Percentiles rank a stretch among this genome's conserved stretches.
These are phyloP conservation scores for Neopestalotiopsis sp. DNA, from an alignment of 2,329 filamentous ascomycete genomes.

Conservation along the genomic window DNA sequence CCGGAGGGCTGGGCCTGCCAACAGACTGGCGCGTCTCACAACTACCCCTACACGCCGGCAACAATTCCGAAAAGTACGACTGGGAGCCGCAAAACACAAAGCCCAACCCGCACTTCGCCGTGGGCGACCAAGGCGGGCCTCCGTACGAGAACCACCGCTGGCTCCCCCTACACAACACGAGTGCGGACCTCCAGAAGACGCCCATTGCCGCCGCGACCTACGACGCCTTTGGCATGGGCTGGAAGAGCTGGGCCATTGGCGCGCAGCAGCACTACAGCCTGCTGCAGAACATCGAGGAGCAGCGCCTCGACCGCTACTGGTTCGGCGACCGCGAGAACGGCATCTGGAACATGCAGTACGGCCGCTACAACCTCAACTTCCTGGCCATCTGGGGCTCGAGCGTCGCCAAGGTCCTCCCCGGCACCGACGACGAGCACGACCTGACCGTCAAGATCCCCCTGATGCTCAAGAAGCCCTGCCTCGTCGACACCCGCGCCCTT, in stretches of 20 bases:
- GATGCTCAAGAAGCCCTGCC: slow-evolving; percentile 45
- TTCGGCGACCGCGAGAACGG: slow-evolving; percentile 42
- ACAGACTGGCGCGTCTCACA: not conserved
- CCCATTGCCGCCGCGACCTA: slow-evolving; percentile 35
- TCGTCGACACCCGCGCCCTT: slow-evolving; percentile 59
- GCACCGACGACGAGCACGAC: slow-evolving; percentile 50
- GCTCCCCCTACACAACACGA: slow-evolving; percentile 49
- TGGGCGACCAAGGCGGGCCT: slow-evolving; percentile 19
- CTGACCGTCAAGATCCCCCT: slow-evolving; percentile 45
- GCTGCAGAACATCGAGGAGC: slow-evolving; percentile 54
- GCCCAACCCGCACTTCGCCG: slow-evolving; percentile 24
- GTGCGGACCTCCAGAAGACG: slow-evolving; percentile 51
- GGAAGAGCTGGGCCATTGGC: slow-evolving; percentile 55
- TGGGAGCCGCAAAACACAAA: slow-evolving; percentile 34
- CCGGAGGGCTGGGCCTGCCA: slow-evolving; percentile 25
- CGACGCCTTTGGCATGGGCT: slow-evolving; percentile 46
- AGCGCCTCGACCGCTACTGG: slow-evolving; percentile 50
- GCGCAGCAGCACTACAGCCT: slow-evolving; percentile 54
- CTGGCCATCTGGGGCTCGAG: slow-evolving; percentile 58
- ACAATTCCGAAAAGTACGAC: slow-evolving; percentile 28
- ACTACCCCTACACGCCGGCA: slow-evolving; percentile 26
- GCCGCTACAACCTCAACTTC: slow-evolving; percentile 59
- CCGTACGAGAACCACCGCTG: slow-evolving; percentile 53
- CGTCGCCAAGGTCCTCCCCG: slow-evolving; percentile 50
- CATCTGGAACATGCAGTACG: slow-evolving; percentile 53